Conservation (phyloP, 2,329 filamentous ascomycete genomes). For the Zarea fungicola region DNA sequence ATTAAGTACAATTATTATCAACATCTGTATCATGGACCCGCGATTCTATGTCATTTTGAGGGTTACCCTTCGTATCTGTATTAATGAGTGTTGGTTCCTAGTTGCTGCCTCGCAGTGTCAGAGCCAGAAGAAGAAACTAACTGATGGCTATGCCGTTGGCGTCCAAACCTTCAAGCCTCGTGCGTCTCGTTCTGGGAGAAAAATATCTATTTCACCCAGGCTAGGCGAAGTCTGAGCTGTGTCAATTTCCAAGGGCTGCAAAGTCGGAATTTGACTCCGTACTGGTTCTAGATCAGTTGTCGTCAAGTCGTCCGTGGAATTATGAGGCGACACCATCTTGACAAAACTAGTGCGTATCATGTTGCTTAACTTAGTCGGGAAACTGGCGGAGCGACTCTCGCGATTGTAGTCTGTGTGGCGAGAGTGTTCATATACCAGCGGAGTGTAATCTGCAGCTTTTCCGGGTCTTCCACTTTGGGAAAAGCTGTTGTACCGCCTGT, state of each 20-base stretch:
- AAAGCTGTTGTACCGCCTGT: conserved; percentile 17
- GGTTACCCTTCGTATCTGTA: too few species aligned
- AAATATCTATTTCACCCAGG: conserved; percentile 6
- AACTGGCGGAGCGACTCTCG: not conserved
- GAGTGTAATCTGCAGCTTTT: too few species aligned
- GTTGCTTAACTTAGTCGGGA: not conserved
- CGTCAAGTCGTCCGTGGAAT: not conserved
- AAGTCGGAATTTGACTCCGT: not conserved
- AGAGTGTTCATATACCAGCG: too few species aligned
- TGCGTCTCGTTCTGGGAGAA: not conserved
- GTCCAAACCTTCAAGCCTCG: too few species aligned
- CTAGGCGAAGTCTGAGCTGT: not conserved
- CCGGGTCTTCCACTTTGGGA: too few species aligned
- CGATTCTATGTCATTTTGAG: too few species aligned
- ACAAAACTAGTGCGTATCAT: not conserved
- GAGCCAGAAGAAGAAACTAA: too few species aligned
- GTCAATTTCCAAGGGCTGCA: conserved; percentile 6
- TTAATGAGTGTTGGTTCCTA: too few species aligned
- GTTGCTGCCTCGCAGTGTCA: too few species aligned
- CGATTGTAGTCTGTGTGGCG: not conserved
- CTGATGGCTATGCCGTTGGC: too few species aligned
- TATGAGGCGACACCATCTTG: not conserved
- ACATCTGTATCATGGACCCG: too few species aligned
- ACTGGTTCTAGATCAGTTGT: not conserved
- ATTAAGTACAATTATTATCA: not conserved